Evolutionary conservation across 225 moss, liverwort and hornwort species (phyloP), one percentile per base, ranked within the genome.

Genomic region (Asterella californica): DNA sequence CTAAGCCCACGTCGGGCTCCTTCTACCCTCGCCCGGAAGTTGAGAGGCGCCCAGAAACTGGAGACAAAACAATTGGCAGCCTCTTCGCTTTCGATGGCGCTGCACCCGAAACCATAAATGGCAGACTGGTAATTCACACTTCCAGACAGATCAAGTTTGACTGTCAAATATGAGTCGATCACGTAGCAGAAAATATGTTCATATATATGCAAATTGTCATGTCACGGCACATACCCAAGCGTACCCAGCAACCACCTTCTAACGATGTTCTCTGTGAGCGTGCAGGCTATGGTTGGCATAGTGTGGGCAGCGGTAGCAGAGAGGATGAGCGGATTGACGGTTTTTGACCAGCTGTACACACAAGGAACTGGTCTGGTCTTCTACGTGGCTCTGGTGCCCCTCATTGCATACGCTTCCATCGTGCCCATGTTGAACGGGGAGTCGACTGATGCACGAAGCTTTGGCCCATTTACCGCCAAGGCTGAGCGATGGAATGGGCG

Each of bases 401-500:
- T 83, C 9, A 78, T 87, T 65, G 73, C 84, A 0, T 82, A 82
- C 45, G 84, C 80, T 0, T 76, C 84, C 11, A 15, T 84, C 0
- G 76, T 87, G 24, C 84, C 87, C 1, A 49, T 82, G 24, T 59
- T 87, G 4, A 87, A 77, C 9, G 81, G 83, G 14, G 84, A 87
- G 71, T 87, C 82, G 0, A 81, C 78, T 29, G 82, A 87, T 53
- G 80, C 82, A 0, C 80, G 84, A 0, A 81, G 80, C 19, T 80
- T 80, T 18, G 87, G 82, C 0, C 84, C 82, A 0, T 83, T 87
- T 76, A 70, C 64, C 24, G 83, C 79, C 10, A 79, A 62, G 52
- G 81, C 83, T 22, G 86, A 86, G 66, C 57, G 86, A 5, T 86
- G 86, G 86, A 86, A 86, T 14, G 86, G 86, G 3, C 86, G 86